Evolutionary conservation across 305 asterid genomes (phyloP).

Genomic region (Fraxinus velutina): DNA sequence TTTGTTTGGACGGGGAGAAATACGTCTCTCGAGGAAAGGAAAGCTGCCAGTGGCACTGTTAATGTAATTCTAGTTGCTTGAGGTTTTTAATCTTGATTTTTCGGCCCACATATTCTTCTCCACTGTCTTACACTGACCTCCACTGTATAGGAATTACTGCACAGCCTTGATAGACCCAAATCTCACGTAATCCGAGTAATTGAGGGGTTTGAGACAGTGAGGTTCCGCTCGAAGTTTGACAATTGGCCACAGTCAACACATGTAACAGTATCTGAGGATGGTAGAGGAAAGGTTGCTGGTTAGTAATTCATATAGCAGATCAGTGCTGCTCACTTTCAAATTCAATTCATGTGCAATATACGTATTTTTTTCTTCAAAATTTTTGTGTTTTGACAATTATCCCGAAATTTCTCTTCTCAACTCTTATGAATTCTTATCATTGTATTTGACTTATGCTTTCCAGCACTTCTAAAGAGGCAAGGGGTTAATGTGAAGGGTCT

Average conservation of each 20-base stretch:
- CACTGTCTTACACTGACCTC: slow-evolving; percentile 6
- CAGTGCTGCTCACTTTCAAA: slow-evolving; percentile 8
- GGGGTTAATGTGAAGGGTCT: slow-evolving; percentile 96
- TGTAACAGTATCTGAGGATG: slow-evolving; percentile 64
- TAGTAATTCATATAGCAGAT: slow-evolving; percentile 19
- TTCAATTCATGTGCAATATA: neutral
- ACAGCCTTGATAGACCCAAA: slow-evolving; percentile 37
- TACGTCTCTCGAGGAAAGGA: slow-evolving; percentile 67
- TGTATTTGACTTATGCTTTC: slow-evolving; percentile 26
- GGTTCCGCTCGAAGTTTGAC: slow-evolving; percentile 60
- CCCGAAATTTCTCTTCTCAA: neutral
- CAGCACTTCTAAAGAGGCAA: slow-evolving; percentile 94
- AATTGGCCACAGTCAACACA: slow-evolving; percentile 68
- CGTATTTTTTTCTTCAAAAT: neutral
- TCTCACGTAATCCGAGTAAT: slow-evolving; percentile 49
- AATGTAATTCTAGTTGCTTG: slow-evolving; percentile 50
- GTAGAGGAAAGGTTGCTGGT: slow-evolving; percentile 97
- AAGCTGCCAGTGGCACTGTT: slow-evolving; percentile 59
- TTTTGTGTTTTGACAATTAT: slow-evolving; percentile 1
- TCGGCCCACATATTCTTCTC: slow-evolving; percentile 1
- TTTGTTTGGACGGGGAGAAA: slow-evolving; percentile 88
- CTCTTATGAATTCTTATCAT: slow-evolving; percentile 19
- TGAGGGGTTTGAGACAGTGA: slow-evolving; percentile 79
- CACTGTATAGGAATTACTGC: slow-evolving; percentile 39
- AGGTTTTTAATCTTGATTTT: slow-evolving; percentile 16